A percentile compares a stretch with the other conserved stretches of the same genome.
Evolutionary conservation across 208 protist species (phyloP).

Genomic region (Crithidia thermophila): DNA sequence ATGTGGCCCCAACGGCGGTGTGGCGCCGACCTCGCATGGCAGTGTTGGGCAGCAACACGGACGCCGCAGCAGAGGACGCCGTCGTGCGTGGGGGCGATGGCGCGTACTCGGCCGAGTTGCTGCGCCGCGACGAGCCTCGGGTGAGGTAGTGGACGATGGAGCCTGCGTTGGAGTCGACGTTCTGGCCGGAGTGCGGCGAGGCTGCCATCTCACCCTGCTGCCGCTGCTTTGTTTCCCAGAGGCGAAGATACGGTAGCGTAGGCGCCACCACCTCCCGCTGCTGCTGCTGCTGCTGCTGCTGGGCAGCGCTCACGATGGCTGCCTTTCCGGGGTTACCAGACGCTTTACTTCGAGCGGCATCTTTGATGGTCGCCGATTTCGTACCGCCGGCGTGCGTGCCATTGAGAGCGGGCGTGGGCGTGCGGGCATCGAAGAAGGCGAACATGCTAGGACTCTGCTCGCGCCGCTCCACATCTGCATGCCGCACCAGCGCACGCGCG

Average conservation of each 20-base stretch:
- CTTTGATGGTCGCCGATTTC: not conserved
- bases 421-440: constrained; percentile 53
- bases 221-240: constrained; percentile 23
- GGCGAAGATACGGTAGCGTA: constrained; percentile 17
- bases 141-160: constrained; percentile 14
- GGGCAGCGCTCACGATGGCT: not conserved
- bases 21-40: not conserved
- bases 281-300: not conserved
- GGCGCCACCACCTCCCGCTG: not conserved
- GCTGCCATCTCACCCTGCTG: constrained; percentile 3
- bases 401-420: constrained; percentile 3
- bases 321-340: too few relatives aligned
- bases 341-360: not conserved
- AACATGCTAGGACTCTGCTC: constrained; percentile 3
- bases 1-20: constrained; percentile 16
- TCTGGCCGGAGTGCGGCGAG: not conserved
- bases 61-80: not conserved
- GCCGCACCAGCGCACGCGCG: constrained; percentile 36
- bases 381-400: not conserved
- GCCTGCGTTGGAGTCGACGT: not conserved
- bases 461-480: constrained; percentile 27
- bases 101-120: not conserved
- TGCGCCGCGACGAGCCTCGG: not conserved
- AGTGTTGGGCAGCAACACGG: not conserved
- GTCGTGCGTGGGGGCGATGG: not conserved